These are phyloP conservation scores for Panicum miliaceum DNA, from an alignment of 176 grass and related monocot genomes.

Conservation along the genomic window DNA sequence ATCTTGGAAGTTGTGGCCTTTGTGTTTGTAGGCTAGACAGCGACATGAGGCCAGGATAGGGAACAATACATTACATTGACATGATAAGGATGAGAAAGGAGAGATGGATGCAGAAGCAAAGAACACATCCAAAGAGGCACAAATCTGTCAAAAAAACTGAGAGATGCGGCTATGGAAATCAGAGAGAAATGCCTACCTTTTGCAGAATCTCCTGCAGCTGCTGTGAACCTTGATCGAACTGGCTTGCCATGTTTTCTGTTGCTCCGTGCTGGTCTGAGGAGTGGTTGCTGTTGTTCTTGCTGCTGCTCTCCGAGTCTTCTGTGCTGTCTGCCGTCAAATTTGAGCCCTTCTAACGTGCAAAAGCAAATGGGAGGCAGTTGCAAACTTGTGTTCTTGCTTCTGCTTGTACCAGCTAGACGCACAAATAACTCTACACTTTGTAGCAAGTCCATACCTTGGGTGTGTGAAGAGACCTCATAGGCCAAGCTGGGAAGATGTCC, in stretches of 20 bases:
- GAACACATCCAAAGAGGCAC: slow-evolving; percentile 27
- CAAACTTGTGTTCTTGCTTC: slow-evolving; percentile 12
- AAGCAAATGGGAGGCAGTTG: slow-evolving; percentile 27
- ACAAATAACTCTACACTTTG: background rate
- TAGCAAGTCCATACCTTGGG: slow-evolving; percentile 62
- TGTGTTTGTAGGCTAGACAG: slow-evolving; percentile 49
- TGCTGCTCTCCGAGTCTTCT: slow-evolving; percentile 60
- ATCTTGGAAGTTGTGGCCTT: slow-evolving; percentile 59
- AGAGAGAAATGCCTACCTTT: slow-evolving; percentile 37
- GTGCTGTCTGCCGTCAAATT: slow-evolving; percentile 53
- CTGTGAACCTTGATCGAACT: slow-evolving; percentile 42
- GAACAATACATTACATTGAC: slow-evolving; percentile 20
- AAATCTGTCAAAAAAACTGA: background rate
- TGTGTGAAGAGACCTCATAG: slow-evolving; percentile 71
- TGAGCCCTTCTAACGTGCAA: slow-evolving; percentile 39
- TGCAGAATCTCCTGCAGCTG: slow-evolving; percentile 36
- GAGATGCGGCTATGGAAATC: background rate
- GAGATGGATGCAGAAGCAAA: slow-evolving; percentile 25
- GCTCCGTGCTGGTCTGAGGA: slow-evolving; percentile 46
- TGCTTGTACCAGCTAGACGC: background rate
- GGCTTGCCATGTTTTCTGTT: slow-evolving; percentile 30
- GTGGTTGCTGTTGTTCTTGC: slow-evolving; percentile 50
- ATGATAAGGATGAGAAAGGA: slow-evolving; percentile 17
- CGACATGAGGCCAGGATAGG: slow-evolving; percentile 39
- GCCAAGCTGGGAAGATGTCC: slow-evolving; percentile 92